Conservation (phyloP, 1,284 basidiomycete genomes). For the Boletus sp. region DNA sequence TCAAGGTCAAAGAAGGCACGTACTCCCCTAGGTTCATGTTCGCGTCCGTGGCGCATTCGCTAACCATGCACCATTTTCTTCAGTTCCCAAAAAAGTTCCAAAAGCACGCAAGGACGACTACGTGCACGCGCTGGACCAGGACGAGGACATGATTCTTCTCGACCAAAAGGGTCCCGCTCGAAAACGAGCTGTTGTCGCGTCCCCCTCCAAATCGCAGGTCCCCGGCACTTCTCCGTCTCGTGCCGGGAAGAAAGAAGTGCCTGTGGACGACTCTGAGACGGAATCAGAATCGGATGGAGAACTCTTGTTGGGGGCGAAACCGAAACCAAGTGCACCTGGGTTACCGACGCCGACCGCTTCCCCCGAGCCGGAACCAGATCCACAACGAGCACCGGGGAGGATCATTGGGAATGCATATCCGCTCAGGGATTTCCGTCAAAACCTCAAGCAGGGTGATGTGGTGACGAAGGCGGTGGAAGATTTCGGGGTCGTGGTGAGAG, state of each 20-base stretch:
- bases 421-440: slow-evolving; percentile 71
- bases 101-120: slow-evolving; percentile 57
- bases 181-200: slow-evolving; percentile 6
- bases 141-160: slow-evolving; percentile 62
- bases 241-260: slow-evolving; percentile 30
- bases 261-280: slow-evolving; percentile 42
- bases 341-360: slow-evolving; percentile 54
- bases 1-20: slow-evolving; percentile 75
- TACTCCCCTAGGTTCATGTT: not conserved
- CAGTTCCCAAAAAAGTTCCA: slow-evolving; percentile 59
- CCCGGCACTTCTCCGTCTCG: slow-evolving; percentile 3
- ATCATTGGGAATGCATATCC: slow-evolving; percentile 76
- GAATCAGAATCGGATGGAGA: slow-evolving; percentile 43
- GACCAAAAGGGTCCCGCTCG: slow-evolving; percentile 45
- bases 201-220: slow-evolving; percentile 6
- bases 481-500: slow-evolving; percentile 65
- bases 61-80: slow-evolving; percentile 1
- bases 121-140: slow-evolving; percentile 58
- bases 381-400: slow-evolving; percentile 46
- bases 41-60: not conserved
- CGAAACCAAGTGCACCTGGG: slow-evolving; percentile 15
- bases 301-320: slow-evolving; percentile 28
- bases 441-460: slow-evolving; percentile 69
- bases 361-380: slow-evolving; percentile 44
- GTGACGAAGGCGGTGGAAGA: slow-evolving; percentile 84